These are phyloP conservation scores for Dionaea muscipula DNA, from an alignment of 179 eudicot species.

Conservation along the genomic window DNA sequence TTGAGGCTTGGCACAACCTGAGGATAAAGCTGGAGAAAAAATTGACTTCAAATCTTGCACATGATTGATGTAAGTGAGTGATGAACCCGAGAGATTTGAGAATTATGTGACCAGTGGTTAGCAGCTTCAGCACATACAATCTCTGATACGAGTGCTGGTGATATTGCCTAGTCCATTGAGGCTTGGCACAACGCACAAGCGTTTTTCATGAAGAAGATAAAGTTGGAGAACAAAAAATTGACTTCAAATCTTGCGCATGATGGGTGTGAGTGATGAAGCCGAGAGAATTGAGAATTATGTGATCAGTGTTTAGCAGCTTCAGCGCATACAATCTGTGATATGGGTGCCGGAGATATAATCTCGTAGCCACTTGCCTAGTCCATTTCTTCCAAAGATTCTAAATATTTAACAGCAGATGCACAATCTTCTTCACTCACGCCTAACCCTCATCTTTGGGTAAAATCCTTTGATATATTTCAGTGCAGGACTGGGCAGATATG, in stretches of 20 bases:
- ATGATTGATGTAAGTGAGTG: neutral
- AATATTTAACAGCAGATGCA: too few species aligned
- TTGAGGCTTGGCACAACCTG: neutral
- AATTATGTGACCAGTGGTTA: neutral
- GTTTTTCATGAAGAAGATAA: too few species aligned
- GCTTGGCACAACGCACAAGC: neutral
- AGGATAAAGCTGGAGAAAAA: neutral
- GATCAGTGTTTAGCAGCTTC: neutral
- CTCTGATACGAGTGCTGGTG: too few species aligned
- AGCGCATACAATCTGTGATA: neutral
- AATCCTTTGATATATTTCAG: slow-evolving; percentile 62
- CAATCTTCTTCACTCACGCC: too few species aligned
- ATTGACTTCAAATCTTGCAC: neutral
- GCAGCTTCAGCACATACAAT: neutral
- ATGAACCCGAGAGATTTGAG: neutral
- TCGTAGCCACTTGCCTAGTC: too few species aligned
- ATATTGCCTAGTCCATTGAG: too few species aligned
- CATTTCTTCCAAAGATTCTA: too few species aligned
- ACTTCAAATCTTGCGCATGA: neutral
- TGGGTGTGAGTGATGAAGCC: neutral
- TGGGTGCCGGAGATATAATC: too few species aligned
- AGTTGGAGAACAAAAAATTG: neutral
- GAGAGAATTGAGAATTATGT: neutral
- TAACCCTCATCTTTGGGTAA: slow-evolving; percentile 37
- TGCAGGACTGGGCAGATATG: slow-evolving; percentile 99